Evolutionary conservation across 169 alveolate genomes (phyloP), one percentile per base, ranked within the genome.

Genomic region (Sarcocystis neurona): DNA sequence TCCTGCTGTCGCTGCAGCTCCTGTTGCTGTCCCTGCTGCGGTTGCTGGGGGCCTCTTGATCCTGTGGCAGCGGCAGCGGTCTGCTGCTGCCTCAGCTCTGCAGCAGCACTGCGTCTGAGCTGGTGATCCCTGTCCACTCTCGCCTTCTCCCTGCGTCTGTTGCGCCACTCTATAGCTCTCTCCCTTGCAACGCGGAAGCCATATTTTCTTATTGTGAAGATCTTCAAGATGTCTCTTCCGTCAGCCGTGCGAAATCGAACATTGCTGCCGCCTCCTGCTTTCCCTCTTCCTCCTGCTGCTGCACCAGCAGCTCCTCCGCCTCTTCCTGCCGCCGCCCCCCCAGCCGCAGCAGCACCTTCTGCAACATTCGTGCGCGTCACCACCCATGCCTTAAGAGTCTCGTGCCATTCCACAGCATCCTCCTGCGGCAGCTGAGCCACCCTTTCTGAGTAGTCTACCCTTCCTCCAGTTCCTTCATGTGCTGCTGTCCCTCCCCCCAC

Each of bases 141-240:
- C 39, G 30, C 68, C n/a, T 46, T 85, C 44, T 37, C 79, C 34
- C 84, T 63, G 27, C 84, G 77, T 23, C 75, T 58, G 56, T 85
- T 63, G 43, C 90, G 75, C 90, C 90, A 85, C 74, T 85, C 90
- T 18, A 85, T 32, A n/a, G 90, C 90, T 37, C 70, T 60, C 39
- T 85, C 90, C 27, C 90, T 37, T 2, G 90, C 90, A 0, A 85
- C 90, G 15, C 90, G 66, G 75, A 85, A 85, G 23, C 90, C 90
- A 47, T 60, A 85, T 41, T 85, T 85, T 32, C 90, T 66, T 5
- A 85, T 85, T 2, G 90, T 66, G 50, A 85, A 85, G 84, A 85
- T 66, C 47, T 85, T 85, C 44, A 85, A 53, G 66, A 85, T 47
- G 32, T 48, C 46, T 41, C n/a, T 15, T 12, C 90, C 84, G 53